These are phyloP conservation scores for Globisporangium lucens DNA, from an alignment of 352 stramenopile genomes.

Conservation along the genomic window DNA sequence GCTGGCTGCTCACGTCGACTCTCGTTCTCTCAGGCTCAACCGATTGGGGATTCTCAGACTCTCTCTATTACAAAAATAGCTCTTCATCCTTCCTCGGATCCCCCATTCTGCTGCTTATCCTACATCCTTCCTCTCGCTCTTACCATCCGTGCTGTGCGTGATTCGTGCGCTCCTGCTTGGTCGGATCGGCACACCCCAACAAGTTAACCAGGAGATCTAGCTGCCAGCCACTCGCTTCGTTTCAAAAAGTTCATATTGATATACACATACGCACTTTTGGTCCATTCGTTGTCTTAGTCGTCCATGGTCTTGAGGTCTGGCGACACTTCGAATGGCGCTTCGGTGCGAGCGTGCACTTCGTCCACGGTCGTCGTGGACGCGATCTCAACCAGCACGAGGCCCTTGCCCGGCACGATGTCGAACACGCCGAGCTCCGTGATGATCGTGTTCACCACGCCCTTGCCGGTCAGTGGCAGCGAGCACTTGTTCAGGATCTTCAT, in stretches of 20 bases:
- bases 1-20: background rate
- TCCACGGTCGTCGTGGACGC: conserved; percentile 79
- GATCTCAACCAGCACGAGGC: conserved; percentile 90
- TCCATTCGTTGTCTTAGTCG: conserved; percentile 2
- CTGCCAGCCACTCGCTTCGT: background rate
- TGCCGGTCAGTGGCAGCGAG: conserved; percentile 93
- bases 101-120: background rate
- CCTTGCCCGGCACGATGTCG: conserved; percentile 52
- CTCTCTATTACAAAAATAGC: background rate
- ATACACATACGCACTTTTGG: background rate
- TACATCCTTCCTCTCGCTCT: background rate
- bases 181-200: too few relatives aligned
- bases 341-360: conserved; percentile 74
- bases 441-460: conserved; percentile 92
- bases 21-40: background rate
- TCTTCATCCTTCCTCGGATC: background rate
- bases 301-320: conserved; percentile 64
- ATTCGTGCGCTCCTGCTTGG: background rate
- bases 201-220: background rate
- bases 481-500: conserved; percentile 95
- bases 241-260: background rate
- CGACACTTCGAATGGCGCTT: conserved; percentile 73
- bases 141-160: background rate
- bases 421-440: conserved; percentile 92
- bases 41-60: background rate